Evolutionary conservation across 1,139 yeast genomes (phyloP), one percentile per base, ranked within the genome.

Genomic region (Taiozyma sp.): DNA sequence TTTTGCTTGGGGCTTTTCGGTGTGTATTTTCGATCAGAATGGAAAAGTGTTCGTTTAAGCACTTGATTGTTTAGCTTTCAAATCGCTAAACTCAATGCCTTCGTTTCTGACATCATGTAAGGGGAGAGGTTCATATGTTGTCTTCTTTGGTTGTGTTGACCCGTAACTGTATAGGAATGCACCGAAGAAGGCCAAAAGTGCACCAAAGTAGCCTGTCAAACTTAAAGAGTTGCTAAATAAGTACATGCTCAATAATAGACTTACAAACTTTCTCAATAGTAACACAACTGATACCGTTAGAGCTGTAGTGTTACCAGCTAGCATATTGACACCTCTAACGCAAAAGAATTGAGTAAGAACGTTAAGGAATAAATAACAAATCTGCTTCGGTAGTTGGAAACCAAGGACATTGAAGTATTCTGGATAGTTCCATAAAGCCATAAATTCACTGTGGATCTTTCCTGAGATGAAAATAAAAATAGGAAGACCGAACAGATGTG

Each of bases 311-410:
- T 67, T 68, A 8, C 86, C 81, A 0, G 85, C 82, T 24, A 86
- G 68, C 60, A 73, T 73, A 61, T 83, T 84, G 23, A 85, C 92
- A 4, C 92, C 91, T 16, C 80, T 69, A 2, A 84, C 80, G 62
- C 95, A 87, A 5, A 81, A 50, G 57, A 78, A 77, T 64, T 87
- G 95, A 0, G 91, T 79, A 1, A 73, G 45, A n/a, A 79, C 77
- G 62, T 85, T 86, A 22, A 73, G 55, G 3, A 61, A 40, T 44
- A 73, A 65, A 49, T 65, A 71, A 23, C 66, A 47, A 13, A 72
- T 51, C 55, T 58, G 67, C 51, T 47, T 56, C 12, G 61, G 61
- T 3, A 52, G 38, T 8, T 27, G 44, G 28, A 46, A 48, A 3
- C 60, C 62, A 9, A 59, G n/a, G 5, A 62, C 9, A 43, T 48